Base-by-base conservation (phyloP, 805 yeast genomes). In the Ascoidea tarda region DNA sequence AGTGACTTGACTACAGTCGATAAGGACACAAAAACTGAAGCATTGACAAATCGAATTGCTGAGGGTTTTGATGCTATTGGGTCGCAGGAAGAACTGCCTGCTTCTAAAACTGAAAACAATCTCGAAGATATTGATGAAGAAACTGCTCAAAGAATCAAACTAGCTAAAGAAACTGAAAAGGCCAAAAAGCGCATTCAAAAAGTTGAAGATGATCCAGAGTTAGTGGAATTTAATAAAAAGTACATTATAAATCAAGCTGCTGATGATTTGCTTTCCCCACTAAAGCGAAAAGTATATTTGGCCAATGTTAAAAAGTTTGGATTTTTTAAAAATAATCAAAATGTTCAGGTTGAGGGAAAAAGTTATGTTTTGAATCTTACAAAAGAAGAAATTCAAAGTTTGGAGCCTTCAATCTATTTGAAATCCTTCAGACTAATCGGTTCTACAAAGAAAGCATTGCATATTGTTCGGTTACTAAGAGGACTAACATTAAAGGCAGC, bases 361-460 rank as follows among this genome's bases (percentile, higher is more conserved):
- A 57, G 62, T 46, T 84, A 79, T 67, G 75, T 73, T 57, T 69
- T 91, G 56, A 68, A 72, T 42, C 73, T 91, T 51, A 70, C 79
- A 4, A 69, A 70, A 46, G 74, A 76, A 52, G 96, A 89, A 65
- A 79, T 87, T 52, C 84, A 83, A 52, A 77, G 82, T 2, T 73
- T 91, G 55, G 96, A 89, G 66, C 98, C 98, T 31, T 81, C 93
- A 10, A 77, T 91, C n/a, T 88, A 81, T 67, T 68, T 86, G 53
- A 77, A 84, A 64, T 84, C 95, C 8, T 82, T 75, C 72, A 77
- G 98, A 67, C 75, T 90, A 60, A 87, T 87, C 66, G 78, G 90
- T n/a, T 82, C 95, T 5, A 78, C 84, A 72, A 91, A 91, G 69
- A 91, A 91, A 69, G 87, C 93, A 48, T 87, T 87, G 8, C 72